phyloP scores from a whole-genome alignment of 2,329 filamentous ascomycete genomes.

The Epicoccum nigrum region DNA sequence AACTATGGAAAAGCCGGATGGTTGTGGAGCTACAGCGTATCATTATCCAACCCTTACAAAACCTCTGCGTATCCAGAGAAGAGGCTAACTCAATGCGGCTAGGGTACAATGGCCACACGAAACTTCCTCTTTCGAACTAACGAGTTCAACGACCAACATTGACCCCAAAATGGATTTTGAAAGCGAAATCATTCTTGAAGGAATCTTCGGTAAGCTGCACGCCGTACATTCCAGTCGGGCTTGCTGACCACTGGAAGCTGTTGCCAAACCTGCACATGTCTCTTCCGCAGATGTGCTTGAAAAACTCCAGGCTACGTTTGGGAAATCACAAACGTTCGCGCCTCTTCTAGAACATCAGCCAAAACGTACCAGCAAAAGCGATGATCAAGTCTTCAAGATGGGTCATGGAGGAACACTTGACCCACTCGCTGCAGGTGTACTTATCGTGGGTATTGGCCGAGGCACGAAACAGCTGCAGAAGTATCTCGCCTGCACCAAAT shows the following conservation, averaged over 20 bases:
- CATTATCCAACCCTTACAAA: too few species aligned
- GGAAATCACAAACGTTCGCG: slow-evolving; percentile 24
- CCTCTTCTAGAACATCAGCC: slow-evolving; percentile 25
- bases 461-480: slow-evolving; percentile 37
- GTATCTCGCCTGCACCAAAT: slow-evolving; percentile 37
- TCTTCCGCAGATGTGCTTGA: slow-evolving; percentile 33
- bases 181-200: slow-evolving; percentile 22
- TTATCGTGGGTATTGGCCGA: slow-evolving; percentile 40
- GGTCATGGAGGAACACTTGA: slow-evolving; percentile 43
- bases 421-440: slow-evolving; percentile 37
- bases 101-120: background rate
- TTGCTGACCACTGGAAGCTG: slow-evolving; percentile 18
- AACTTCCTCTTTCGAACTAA: slow-evolving; percentile 9
- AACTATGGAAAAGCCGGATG: too few species aligned
- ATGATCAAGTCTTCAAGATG: slow-evolving; percentile 34
- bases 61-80: too few species aligned
- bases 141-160: background rate
- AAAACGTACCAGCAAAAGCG: slow-evolving; percentile 27
- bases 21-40: too few species aligned
- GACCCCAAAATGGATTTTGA: background rate
- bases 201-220: slow-evolving; percentile 28
- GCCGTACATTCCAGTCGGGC: too few species aligned
- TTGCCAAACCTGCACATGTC: slow-evolving; percentile 30
- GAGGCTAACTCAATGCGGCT: background rate
- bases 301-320: slow-evolving; percentile 31